Evolutionary conservation across 1,284 basidiomycete genomes (phyloP).

Genomic region (Termitomyces sp.): DNA sequence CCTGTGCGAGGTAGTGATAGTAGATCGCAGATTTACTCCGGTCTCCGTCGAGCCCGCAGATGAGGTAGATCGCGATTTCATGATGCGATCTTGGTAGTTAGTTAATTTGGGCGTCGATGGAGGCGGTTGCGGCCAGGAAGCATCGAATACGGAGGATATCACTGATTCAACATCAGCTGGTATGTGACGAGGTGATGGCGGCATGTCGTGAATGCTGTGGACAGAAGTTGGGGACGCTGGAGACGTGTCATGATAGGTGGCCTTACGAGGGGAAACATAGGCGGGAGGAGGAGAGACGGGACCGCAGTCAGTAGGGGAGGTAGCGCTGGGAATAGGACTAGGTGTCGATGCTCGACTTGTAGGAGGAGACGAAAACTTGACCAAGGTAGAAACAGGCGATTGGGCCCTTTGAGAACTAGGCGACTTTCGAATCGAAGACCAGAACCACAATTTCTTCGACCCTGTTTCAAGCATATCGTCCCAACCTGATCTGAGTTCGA

Average conservation of each 20-base stretch:
- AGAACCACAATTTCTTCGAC: slow-evolving; percentile 25
- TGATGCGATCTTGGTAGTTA: slow-evolving; percentile 14
- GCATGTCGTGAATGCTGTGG: slow-evolving; percentile 6
- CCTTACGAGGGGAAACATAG: slow-evolving; percentile 15
- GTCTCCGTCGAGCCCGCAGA: slow-evolving; percentile 16
- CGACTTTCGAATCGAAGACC: slow-evolving; percentile 19
- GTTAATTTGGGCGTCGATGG: slow-evolving; percentile 15
- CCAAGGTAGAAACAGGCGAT: slow-evolving; percentile 23
- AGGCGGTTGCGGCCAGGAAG: slow-evolving; percentile 28
- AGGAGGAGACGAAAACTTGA: slow-evolving; percentile 24
- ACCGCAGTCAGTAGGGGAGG: slow-evolving; percentile 13
- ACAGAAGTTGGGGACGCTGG: slow-evolving; percentile 7
- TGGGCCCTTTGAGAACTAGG: slow-evolving; percentile 23
- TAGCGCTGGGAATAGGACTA: slow-evolving; percentile 13
- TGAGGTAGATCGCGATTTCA: slow-evolving; percentile 17
- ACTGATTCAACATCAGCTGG: slow-evolving; percentile 22
- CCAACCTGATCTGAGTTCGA: slow-evolving; percentile 47
- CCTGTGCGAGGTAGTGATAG: slow-evolving; percentile 17
- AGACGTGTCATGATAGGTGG: slow-evolving; percentile 5
- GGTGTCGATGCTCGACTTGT: slow-evolving; percentile 16
- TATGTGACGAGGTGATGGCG: slow-evolving; percentile 14
- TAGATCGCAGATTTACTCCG: slow-evolving; percentile 17
- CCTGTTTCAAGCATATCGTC: slow-evolving; percentile 40
- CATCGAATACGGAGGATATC: slow-evolving; percentile 29
- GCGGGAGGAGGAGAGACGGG: slow-evolving; percentile 21